Evolutionary conservation across 2,329 filamentous ascomycete genomes (phyloP).

Genomic region (Setomelanomma holmii): DNA sequence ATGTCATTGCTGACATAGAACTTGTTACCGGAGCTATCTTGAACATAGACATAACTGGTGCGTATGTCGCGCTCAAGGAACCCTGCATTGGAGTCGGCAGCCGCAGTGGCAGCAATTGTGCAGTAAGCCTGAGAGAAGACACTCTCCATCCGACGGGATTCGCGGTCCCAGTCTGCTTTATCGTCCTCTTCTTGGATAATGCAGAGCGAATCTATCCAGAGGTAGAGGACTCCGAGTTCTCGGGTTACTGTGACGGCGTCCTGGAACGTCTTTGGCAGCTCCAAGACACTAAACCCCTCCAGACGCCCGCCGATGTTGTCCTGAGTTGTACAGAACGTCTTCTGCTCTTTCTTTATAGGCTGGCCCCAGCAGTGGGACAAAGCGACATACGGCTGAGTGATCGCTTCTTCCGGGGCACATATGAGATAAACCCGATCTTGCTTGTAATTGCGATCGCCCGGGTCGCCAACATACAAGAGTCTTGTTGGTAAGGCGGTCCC

Average conservation of each 20-base stretch:
- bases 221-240: constrained; percentile 3
- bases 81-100: constrained; percentile 16
- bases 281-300: constrained; percentile 14
- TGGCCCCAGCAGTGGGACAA: constrained; percentile 28
- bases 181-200: constrained; percentile 5
- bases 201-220: constrained; percentile 17
- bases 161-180: constrained; percentile 6
- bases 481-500: constrained; percentile 12
- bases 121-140: constrained; percentile 7
- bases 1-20: constrained; percentile 19
- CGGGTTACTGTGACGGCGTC: constrained; percentile 5
- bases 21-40: constrained; percentile 6
- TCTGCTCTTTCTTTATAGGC: constrained; percentile 5
- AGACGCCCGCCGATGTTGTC: constrained; percentile 10
- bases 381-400: no score
- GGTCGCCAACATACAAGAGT: constrained; percentile 14
- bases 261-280: constrained; percentile 14
- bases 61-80: constrained; percentile 17
- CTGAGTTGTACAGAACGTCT: constrained; percentile 18
- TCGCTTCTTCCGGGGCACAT: no score
- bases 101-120: constrained; percentile 13
- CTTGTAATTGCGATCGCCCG: constrained; percentile 7
- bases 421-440: constrained; percentile 6
- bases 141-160: constrained; percentile 8
- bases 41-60: constrained; percentile 11